Evolutionary conservation across 306 rosid species (phyloP).

Genomic region (Sphenostylis stenocarpa): DNA sequence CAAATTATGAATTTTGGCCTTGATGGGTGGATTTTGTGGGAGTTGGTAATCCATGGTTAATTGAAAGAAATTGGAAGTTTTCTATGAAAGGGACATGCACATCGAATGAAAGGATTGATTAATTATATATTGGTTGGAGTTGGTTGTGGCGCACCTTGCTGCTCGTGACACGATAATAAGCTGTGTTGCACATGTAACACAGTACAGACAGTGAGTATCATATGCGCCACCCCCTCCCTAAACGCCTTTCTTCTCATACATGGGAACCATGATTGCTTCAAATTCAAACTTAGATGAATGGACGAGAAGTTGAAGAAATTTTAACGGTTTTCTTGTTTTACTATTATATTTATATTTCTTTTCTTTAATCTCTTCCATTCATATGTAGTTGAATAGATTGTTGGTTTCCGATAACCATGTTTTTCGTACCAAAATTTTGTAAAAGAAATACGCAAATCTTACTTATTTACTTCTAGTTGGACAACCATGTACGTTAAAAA

Average conservation of each 20-base stretch:
- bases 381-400: no score
- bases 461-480: no score
- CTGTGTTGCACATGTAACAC: constrained; percentile 20
- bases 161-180: constrained; percentile 27
- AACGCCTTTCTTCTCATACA: constrained; percentile 17
- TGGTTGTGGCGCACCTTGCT: constrained; percentile 25
- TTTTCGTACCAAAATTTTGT: neutral
- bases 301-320: constrained; percentile 15
- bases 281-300: constrained; percentile 8
- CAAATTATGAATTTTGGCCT: neutral
- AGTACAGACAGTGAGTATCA: constrained; percentile 16
- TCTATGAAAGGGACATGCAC: neutral
- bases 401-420: no score
- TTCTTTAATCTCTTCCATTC: no score
- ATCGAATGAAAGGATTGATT: neutral
- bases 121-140: constrained; percentile 20
- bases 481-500: no score
- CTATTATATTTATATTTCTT: no score
- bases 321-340: neutral
- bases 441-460: neutral
- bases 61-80: neutral
- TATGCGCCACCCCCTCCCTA: constrained; percentile 13
- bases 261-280: constrained; percentile 47
- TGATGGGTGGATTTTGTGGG: constrained; percentile 26
- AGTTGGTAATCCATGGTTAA: constrained; percentile 35